Base-by-base conservation (phyloP, 164 flowering plant genomes). In the Chimonanthus praecox region DNA sequence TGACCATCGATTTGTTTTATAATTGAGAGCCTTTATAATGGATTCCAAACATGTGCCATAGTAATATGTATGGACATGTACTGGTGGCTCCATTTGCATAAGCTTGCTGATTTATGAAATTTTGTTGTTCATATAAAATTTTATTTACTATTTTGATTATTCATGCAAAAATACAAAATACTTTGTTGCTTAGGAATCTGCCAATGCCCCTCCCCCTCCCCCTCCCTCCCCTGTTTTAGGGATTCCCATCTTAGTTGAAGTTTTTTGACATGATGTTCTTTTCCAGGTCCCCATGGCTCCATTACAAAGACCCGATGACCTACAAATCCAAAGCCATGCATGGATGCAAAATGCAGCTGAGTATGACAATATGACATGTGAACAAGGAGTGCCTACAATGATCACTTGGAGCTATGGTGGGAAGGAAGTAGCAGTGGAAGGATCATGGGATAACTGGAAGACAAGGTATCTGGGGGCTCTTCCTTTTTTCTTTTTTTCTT, bases 371-470 rank as follows among this genome's bases (percentile, higher is more conserved):
- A 68, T 73, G 73, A 72, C 49, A 60, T 78, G 67, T 71, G 97
- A 90, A 76, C 85, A 87, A 80, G 91, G 95, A 67, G 88, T 94
- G 72, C 97, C 97, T 47, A 88, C 90, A n/a, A 82, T 94, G 92
- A 84, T 92, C 67, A 90, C 92, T 50, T 94, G 97, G 98, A 85
- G 83, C 79, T 73, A 88, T 80, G 97, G 89, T 65, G 98, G 94
- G 72, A 88, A 83, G 71, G 83, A 86, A 58, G 97, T 94, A 20
- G 86, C 86, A 51, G 86, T 94, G 58, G 92, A 89, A 77, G 98
- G 98, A 66, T 92, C 98, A 65, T 94, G 98, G 98, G 97, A 94
- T 80, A 76, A 86, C 77, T 94, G 94, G 94, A 90, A 78, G 67
- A 76, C 88, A 76, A 92, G 86, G 98, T 94, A 81, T 54, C 60